Conservation (phyloP, 495 filamentous ascomycete species). For the Aspergillus baeticus region DNA sequence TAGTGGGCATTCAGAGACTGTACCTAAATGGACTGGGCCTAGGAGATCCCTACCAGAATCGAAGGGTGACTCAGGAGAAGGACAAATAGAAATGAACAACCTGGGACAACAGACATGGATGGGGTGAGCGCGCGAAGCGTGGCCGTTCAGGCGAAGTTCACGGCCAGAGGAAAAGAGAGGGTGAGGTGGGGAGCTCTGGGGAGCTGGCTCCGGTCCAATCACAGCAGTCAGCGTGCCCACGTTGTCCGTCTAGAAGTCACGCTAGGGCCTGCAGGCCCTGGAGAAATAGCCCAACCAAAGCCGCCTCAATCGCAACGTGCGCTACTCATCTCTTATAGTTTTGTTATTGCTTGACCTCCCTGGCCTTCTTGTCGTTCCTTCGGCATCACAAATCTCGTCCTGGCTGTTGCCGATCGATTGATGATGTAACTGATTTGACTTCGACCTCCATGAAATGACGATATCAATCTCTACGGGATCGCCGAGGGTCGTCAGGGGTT, state of each 20-base stretch:
- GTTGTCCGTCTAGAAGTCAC: not conserved
- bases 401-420: not conserved
- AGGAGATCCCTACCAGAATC: not conserved
- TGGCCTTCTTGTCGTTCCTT: not conserved
- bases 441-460: not conserved
- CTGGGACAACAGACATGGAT: not conserved
- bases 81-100: constrained; percentile 1
- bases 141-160: not conserved
- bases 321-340: not conserved
- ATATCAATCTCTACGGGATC: not conserved
- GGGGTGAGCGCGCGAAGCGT: not conserved
- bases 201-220: constrained; percentile 10
- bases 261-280: constrained; percentile 4
- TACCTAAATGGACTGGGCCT: not conserved
- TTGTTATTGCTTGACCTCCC: not conserved
- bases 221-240: not conserved
- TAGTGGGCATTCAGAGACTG: not conserved
- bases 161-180: not conserved
- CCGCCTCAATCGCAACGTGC: constrained; percentile 6
- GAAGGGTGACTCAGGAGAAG: not conserved
- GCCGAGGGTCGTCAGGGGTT: too few species aligned
- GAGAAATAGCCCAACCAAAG: constrained; percentile 6
- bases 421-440: not conserved
- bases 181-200: constrained; percentile 11
- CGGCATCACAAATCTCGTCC: not conserved